phyloP scores from a whole-genome alignment of 176 grass and related monocot genomes.

The Rhynchospora breviuscula region DNA sequence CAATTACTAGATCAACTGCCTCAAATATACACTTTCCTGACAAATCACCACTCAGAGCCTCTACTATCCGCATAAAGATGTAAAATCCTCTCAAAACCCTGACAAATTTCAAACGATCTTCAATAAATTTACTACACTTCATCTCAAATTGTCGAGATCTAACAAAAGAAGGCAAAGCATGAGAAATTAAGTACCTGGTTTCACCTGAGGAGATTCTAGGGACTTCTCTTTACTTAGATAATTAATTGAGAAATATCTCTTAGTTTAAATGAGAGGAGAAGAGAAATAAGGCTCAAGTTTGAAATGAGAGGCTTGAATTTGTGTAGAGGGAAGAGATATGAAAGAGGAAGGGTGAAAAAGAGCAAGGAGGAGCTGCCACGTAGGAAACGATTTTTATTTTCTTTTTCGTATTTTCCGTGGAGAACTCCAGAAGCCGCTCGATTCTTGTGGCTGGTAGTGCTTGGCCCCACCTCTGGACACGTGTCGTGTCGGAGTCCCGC shows the following conservation, averaged over 20 bases:
- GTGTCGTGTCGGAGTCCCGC: background rate
- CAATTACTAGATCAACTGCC: background rate
- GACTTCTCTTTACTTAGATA: background rate
- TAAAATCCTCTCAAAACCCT: background rate
- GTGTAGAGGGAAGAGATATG: background rate
- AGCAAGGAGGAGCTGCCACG: conserved; percentile 22
- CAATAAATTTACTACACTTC: background rate
- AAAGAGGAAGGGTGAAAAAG: background rate
- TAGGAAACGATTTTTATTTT: conserved; percentile 15
- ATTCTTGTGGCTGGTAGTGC: conserved; percentile 15
- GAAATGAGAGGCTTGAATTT: conserved; percentile 12
- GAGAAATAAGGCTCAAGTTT: background rate
- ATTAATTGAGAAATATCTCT: background rate
- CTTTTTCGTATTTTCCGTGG: background rate
- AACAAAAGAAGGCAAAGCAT: background rate
- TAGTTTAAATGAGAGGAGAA: background rate
- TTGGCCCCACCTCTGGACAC: background rate
- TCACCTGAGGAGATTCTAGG: background rate
- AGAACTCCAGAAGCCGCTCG: conserved; percentile 15
- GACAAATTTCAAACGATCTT: background rate
- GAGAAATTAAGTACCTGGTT: background rate
- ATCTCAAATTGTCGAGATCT: background rate
- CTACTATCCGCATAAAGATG: conserved; percentile 22
- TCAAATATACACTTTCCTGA: background rate
- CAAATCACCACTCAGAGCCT: background rate